These are phyloP conservation scores for Protomyces inouyei DNA, from an alignment of 1,139 yeast species.

Conservation along the genomic window DNA sequence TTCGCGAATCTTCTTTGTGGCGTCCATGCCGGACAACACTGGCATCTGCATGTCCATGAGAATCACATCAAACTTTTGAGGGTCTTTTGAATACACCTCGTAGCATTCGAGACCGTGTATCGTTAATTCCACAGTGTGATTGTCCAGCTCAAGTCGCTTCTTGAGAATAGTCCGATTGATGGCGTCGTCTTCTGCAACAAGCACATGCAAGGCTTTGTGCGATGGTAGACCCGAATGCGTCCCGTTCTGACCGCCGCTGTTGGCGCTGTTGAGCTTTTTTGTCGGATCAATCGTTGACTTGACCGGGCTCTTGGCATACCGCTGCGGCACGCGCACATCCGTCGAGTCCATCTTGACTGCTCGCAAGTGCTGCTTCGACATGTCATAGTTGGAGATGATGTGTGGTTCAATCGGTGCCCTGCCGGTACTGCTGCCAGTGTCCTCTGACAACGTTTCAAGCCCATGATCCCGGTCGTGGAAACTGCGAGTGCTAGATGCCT, in stretches of 20 bases:
- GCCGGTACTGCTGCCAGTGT: background rate
- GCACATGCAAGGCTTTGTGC: constrained; percentile 1
- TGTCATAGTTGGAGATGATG: background rate
- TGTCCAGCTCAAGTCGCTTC: constrained; percentile 24
- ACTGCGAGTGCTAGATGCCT: background rate
- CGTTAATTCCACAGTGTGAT: constrained; percentile 7
- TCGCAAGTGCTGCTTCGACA: constrained; percentile 1
- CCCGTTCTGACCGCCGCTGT: background rate
- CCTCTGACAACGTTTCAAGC: background rate
- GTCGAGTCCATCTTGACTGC: constrained; percentile 14
- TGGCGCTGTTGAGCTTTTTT: background rate
- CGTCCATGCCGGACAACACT: constrained; percentile 62
- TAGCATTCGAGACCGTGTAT: constrained; percentile 17
- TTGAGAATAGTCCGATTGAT: constrained; percentile 19
- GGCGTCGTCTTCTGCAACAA: constrained; percentile 25
- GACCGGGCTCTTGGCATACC: background rate
- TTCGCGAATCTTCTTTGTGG: constrained; percentile 15
- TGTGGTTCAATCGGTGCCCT: background rate
- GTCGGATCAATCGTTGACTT: background rate
- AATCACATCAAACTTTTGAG: constrained; percentile 49
- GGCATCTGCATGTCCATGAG: constrained; percentile 99
- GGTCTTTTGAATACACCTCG: constrained; percentile 12
- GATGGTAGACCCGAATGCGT: background rate
- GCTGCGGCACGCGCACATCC: constrained; percentile 9
- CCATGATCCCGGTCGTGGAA: background rate